Percentiles rank a stretch among this genome's conserved stretches.
These are phyloP conservation scores for Clonostachys sp. DNA, from an alignment of 2,329 filamentous ascomycete species.

Conservation along the genomic window DNA sequence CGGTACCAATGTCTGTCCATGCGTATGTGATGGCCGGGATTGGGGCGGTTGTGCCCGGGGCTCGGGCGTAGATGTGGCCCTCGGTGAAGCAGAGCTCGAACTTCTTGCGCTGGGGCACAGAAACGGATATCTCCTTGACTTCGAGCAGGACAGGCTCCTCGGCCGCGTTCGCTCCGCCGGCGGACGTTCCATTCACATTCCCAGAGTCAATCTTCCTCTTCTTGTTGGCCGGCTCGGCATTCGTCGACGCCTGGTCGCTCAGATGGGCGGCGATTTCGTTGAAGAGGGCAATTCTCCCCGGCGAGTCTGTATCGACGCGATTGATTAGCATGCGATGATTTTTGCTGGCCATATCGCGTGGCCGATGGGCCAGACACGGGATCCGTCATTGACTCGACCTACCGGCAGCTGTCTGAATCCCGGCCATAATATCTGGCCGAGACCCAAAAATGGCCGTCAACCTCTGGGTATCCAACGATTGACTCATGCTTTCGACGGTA, in stretches of 20 bases:
- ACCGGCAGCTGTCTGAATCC: slow-evolving; percentile 51
- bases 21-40: slow-evolving; percentile 50
- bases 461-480: slow-evolving; percentile 41
- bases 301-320: slow-evolving; percentile 35
- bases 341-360: no score
- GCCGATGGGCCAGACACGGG: no score
- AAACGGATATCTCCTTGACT: slow-evolving; percentile 64
- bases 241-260: slow-evolving; percentile 33
- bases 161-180: slow-evolving; percentile 21
- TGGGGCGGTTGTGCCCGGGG: slow-evolving; percentile 44
- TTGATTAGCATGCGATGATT: slow-evolving; percentile 1
- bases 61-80: slow-evolving; percentile 52
- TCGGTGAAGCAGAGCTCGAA: slow-evolving; percentile 60
- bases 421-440: slow-evolving; percentile 50
- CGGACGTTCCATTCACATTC: slow-evolving; percentile 10
- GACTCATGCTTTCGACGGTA: slow-evolving; percentile 25
- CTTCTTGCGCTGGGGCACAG: slow-evolving; percentile 64
- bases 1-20: slow-evolving; percentile 58
- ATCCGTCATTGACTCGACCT: slow-evolving; percentile 9
- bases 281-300: slow-evolving; percentile 45
- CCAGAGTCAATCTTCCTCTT: slow-evolving; percentile 42
- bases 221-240: slow-evolving; percentile 44
- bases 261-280: slow-evolving; percentile 51
- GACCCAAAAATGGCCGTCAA: slow-evolving; percentile 48
- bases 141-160: slow-evolving; percentile 51